phyloP scores from a whole-genome alignment of 2,329 filamentous ascomycete species.

The Colletotrichum sansevieriae region DNA sequence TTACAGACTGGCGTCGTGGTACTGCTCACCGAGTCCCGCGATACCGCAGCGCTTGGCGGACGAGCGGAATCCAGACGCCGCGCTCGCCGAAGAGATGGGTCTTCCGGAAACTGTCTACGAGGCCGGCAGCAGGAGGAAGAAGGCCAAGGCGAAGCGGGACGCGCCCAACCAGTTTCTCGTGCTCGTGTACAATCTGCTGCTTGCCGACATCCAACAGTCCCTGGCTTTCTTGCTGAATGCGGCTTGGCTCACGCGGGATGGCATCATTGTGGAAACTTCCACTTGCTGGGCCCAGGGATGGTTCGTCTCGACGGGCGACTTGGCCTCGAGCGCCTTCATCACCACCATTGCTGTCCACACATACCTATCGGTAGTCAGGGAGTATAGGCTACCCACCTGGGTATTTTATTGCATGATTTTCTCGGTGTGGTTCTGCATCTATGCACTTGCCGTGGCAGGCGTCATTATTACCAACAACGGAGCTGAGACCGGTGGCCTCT shows the following conservation, averaged over 20 bases:
- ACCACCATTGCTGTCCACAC: slow-evolving; percentile 70
- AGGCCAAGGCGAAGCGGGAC: slow-evolving; percentile 13
- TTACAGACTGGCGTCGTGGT: slow-evolving; percentile 53
- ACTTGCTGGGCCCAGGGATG: slow-evolving; percentile 69
- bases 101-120: slow-evolving; percentile 45
- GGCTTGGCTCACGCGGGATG: slow-evolving; percentile 61
- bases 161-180: slow-evolving; percentile 68
- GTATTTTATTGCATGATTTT: slow-evolving; percentile 59
- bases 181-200: slow-evolving; percentile 70
- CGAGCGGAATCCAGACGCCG: slow-evolving; percentile 50
- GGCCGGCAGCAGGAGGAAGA: slow-evolving; percentile 42
- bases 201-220: slow-evolving; percentile 71
- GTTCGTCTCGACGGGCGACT: slow-evolving; percentile 68
- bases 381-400: slow-evolving; percentile 60
- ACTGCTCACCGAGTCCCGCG: slow-evolving; percentile 43
- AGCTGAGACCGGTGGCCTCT: slow-evolving; percentile 49
- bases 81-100: slow-evolving; percentile 40
- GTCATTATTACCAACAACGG: slow-evolving; percentile 35
- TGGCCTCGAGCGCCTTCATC: slow-evolving; percentile 70
- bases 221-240: slow-evolving; percentile 68
- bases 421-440: slow-evolving; percentile 61
- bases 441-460: slow-evolving; percentile 28
- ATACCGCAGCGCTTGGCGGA: slow-evolving; percentile 47
- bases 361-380: slow-evolving; percentile 65
- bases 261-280: slow-evolving; percentile 60